Conservation (phyloP, 1,284 basidiomycete species). For the Cutaneotrichosporon sp. region DNA sequence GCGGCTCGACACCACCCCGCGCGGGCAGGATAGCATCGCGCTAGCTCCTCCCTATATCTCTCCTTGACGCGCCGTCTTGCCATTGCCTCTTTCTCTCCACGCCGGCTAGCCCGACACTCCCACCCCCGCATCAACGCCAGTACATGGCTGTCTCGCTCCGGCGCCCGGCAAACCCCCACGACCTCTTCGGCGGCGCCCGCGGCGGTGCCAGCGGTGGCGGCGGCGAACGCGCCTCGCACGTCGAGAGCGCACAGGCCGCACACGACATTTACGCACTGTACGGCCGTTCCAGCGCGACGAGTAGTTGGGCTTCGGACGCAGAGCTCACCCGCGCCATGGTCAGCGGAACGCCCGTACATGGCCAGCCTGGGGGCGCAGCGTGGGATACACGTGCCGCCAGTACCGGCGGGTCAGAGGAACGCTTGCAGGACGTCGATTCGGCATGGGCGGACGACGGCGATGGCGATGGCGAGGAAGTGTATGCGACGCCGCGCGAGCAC, state of each 20-base stretch:
- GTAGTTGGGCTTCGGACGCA: slow-evolving; percentile 10
- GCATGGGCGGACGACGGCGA: not conserved
- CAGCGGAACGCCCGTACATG: too few species aligned
- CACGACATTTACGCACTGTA: slow-evolving; percentile 32
- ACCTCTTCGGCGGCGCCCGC: too few species aligned
- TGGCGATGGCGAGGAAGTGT: not conserved
- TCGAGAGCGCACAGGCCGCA: slow-evolving; percentile 23
- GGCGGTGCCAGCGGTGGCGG: not conserved
- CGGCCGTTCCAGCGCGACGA: slow-evolving; percentile 8
- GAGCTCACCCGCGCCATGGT: not conserved
- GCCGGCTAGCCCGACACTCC: too few species aligned
- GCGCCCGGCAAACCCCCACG: too few species aligned
- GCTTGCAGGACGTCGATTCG: not conserved
- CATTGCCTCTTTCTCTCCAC: too few species aligned
- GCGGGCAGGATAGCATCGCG: too few species aligned
- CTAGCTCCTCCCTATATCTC: too few species aligned
- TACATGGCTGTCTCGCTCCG: too few species aligned
- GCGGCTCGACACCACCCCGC: too few species aligned
- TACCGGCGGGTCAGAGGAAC: not conserved
- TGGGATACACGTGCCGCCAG: not conserved
- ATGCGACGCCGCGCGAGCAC: not conserved
- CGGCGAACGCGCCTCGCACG: slow-evolving; percentile 13
- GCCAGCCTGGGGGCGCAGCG: too few species aligned
- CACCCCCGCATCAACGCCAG: too few species aligned
- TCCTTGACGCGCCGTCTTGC: too few species aligned